Evolutionary conservation across 805 yeast species (phyloP), one percentile per base, ranked within the genome.

Genomic region (Suhomyces sp.): DNA sequence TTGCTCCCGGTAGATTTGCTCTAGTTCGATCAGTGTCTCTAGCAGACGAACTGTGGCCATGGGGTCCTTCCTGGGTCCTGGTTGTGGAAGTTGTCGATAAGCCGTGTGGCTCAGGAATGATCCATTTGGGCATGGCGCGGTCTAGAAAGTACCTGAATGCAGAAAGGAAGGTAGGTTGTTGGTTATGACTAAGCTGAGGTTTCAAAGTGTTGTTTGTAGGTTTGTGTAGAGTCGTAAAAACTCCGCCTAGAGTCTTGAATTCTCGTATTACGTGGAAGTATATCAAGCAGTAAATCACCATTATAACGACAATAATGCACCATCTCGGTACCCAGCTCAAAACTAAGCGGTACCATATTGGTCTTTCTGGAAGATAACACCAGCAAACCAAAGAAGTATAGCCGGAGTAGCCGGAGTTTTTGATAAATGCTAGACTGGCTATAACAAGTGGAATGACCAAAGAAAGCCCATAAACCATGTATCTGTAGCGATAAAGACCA

Each of bases 291-390:
- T 91, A 91, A 46, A 90, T 82, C 3, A 76, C 66, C 35, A 88
- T 61, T 57, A 92, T 88, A 24, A 79, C 62, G 8, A 87, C 64
- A 54, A 88, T 79, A 51, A 91, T 80, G 53, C 81, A 68, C 64
- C 84, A 90, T 48, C 97, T 76, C 10, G 96, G 91, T 1, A 84
- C 85, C 96, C 96, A 92, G 57, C 90, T 82, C 48, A 91, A 70
- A 1, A 76, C 90, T 40, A 87, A 64, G 53, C 90, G 74, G 65
- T 84, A 86, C 94, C 94, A 90, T 6, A 77, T 64, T 0, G 96
- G 96, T 1, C 70, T 56, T 44, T 82, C 81, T 0, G 96, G 91
- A 52, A 91, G 71, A 66, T 87, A 90, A 64, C 96, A 87, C 91
- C 90, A 88, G 56, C 85, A 81, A 42, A 86, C 82, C 54, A 81